phyloP scores from a whole-genome alignment of 345 rosid species.

The Eucalyptus globulus region DNA sequence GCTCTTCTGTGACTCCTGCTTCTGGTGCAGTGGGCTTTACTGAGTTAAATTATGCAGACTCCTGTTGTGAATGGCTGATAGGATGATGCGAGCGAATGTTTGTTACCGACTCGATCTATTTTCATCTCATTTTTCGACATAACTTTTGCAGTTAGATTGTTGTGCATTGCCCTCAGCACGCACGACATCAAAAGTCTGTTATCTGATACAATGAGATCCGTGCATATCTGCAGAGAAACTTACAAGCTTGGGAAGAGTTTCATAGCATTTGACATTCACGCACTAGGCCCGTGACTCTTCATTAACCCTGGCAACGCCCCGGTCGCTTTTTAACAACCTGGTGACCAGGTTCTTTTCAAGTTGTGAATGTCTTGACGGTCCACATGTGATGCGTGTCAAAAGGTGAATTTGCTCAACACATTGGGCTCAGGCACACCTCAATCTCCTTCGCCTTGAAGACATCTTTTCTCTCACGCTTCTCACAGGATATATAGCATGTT shows the following conservation, averaged over 20 bases:
- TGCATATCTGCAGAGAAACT: neutral
- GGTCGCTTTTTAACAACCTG: neutral
- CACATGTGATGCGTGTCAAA: neutral
- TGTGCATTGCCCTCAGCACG: neutral
- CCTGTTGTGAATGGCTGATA: neutral
- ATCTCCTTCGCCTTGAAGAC: neutral
- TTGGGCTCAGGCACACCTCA: neutral
- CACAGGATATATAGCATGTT: neutral
- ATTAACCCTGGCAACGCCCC: neutral
- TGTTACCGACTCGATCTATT: neutral
- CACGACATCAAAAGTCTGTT: neutral
- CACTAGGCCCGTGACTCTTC: neutral
- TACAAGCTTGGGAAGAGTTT: neutral
- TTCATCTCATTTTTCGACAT: neutral
- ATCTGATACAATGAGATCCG: neutral
- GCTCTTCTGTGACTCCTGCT: neutral
- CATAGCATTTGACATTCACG: neutral
- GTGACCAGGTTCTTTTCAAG: neutral
- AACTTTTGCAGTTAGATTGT: neutral
- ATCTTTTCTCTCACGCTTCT: neutral
- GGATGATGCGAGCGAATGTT: neutral
- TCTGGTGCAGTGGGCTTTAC: neutral
- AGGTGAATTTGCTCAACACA: neutral
- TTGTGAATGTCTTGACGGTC: neutral
- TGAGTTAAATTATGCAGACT: neutral